These are phyloP conservation scores for Tricholoma bakamatsutake DNA, from an alignment of 768 basidiomycete species.

Conservation along the genomic window DNA sequence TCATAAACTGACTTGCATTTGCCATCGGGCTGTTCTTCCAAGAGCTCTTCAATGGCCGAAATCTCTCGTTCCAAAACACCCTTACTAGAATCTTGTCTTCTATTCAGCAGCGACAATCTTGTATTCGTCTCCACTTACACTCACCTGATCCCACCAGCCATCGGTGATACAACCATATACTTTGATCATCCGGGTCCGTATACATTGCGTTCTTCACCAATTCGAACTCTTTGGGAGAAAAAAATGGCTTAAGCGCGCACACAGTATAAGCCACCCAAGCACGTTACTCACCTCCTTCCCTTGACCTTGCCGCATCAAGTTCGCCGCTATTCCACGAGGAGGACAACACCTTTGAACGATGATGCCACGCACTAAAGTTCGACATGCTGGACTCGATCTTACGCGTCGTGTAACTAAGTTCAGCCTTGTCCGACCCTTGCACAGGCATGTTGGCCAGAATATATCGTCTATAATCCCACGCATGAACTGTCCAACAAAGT, in stretches of 20 bases:
- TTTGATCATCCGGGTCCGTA: constrained; percentile 94
- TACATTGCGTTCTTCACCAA: constrained; percentile 91
- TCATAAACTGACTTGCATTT: constrained; percentile 57
- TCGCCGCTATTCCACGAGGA: constrained; percentile 59
- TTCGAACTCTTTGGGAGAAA: constrained; percentile 67
- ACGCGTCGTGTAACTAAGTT: constrained; percentile 77
- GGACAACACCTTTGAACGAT: constrained; percentile 76
- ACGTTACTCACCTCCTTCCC: constrained; percentile 56
- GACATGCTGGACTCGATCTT: constrained; percentile 95
- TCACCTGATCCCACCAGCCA: constrained; percentile 86
- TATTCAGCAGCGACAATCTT: background rate
- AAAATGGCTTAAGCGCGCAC: background rate
- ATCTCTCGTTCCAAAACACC: constrained; percentile 70
- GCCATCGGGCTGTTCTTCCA: constrained; percentile 86
- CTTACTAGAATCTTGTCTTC: constrained; percentile 47
- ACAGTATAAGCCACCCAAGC: background rate
- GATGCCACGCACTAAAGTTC: constrained; percentile 99
- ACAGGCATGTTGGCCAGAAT: constrained; percentile 67
- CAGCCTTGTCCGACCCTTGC: constrained; percentile 50
- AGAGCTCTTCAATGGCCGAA: constrained; percentile 68
- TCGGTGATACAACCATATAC: constrained; percentile 98
- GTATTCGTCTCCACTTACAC: constrained; percentile 8
- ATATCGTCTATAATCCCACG: constrained; percentile 92
- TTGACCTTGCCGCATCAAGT: constrained; percentile 46
- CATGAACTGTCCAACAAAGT: constrained; percentile 57